phyloP scores from a whole-genome alignment of 768 basidiomycete species.

The Pleurotus platypus region DNA sequence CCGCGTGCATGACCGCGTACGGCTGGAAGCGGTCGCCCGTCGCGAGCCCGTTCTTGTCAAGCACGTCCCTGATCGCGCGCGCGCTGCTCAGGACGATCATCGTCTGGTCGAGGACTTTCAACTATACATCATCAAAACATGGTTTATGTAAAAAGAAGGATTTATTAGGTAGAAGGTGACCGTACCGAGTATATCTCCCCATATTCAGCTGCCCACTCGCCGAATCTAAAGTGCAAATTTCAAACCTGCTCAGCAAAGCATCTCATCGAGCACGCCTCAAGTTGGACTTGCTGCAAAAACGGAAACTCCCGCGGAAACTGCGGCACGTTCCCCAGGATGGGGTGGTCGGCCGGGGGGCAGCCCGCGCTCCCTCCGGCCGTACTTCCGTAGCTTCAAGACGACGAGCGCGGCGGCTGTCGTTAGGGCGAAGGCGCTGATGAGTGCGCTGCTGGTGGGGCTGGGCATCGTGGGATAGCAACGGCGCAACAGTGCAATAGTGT shows the following conservation, averaged over 20 bases:
- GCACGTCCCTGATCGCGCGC: conserved; percentile 18
- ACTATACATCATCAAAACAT: conserved; percentile 5
- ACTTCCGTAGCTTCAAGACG: neutral
- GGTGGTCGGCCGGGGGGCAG: conserved; percentile 20
- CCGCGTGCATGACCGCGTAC: conserved; percentile 17
- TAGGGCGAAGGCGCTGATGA: too few relatives aligned
- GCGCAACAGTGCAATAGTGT: too few relatives aligned
- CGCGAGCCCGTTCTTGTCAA: conserved; percentile 21
- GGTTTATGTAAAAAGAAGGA: too few relatives aligned
- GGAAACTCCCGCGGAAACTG: conserved; percentile 16
- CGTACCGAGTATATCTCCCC: conserved; percentile 14
- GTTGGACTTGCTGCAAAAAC: neutral
- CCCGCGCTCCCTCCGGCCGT: conserved; percentile 11
- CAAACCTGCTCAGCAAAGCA: too few relatives aligned
- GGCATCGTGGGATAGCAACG: too few relatives aligned
- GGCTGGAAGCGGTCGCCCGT: conserved; percentile 21
- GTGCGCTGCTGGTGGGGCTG: too few relatives aligned
- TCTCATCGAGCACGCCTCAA: too few relatives aligned
- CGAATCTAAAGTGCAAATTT: conserved; percentile 13
- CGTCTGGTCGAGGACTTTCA: conserved; percentile 19
- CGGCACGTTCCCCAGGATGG: conserved; percentile 20
- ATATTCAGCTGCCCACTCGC: conserved; percentile 13
- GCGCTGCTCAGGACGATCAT: conserved; percentile 20
- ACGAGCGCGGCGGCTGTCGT: neutral
- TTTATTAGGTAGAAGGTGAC: neutral